These are phyloP conservation scores for Trichoderma atroviride DNA, from an alignment of 2,329 filamentous ascomycete genomes.

Conservation along the genomic window DNA sequence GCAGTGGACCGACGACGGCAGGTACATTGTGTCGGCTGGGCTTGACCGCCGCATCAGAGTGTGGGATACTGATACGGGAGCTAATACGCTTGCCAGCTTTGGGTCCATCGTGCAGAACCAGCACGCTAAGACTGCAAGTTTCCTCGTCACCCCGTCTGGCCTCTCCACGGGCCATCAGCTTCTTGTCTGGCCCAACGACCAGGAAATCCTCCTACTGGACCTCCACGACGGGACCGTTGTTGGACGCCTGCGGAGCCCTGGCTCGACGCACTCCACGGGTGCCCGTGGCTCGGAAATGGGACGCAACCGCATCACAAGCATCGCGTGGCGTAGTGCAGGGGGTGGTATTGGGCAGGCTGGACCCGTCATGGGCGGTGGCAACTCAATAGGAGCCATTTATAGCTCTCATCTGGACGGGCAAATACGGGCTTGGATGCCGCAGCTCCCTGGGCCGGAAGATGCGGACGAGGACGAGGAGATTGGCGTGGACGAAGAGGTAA, in stretches of 20 bases:
- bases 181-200: slow-evolving; percentile 79
- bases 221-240: slow-evolving; percentile 75
- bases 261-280: slow-evolving; percentile 50
- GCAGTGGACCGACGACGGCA: slow-evolving; percentile 79
- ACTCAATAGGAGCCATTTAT: slow-evolving; percentile 63
- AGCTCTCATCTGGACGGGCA: slow-evolving; percentile 83
- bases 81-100: slow-evolving; percentile 87
- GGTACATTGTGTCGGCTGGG: slow-evolving; percentile 75
- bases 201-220: slow-evolving; percentile 78
- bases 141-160: slow-evolving; percentile 65
- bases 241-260: slow-evolving; percentile 69
- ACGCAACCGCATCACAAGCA: slow-evolving; percentile 69
- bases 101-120: slow-evolving; percentile 79
- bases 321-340: slow-evolving; percentile 70
- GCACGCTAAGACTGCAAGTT: slow-evolving; percentile 61
- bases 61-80: slow-evolving; percentile 79
- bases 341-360: slow-evolving; percentile 60
- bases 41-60: slow-evolving; percentile 84
- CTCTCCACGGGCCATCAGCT: slow-evolving; percentile 61
- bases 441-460: slow-evolving; percentile 54
- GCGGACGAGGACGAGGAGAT: slow-evolving; percentile 51
- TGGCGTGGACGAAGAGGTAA: slow-evolving; percentile 48
- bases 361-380: slow-evolving; percentile 61
- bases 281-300: slow-evolving; percentile 55
- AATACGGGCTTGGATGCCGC: slow-evolving; percentile 77